These are phyloP conservation scores for Haematococcus lacustris DNA, from an alignment of 139 green algal genomes.

Conservation along the genomic window DNA sequence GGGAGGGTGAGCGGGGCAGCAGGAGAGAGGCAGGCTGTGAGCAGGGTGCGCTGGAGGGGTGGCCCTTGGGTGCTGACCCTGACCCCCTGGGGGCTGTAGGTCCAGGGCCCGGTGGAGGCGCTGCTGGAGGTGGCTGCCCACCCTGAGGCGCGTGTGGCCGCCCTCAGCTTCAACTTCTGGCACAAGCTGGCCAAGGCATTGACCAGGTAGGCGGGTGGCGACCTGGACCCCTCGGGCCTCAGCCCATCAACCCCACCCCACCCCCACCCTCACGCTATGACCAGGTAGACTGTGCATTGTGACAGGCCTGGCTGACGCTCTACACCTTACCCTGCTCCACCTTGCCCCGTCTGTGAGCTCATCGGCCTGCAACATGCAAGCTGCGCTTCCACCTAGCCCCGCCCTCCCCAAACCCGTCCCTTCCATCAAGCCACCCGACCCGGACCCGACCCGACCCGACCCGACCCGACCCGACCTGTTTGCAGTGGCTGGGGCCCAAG, in stretches of 20 bases:
- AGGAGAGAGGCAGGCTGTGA: too few species aligned
- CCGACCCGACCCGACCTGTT: too few species aligned
- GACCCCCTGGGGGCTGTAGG: constrained; percentile 18
- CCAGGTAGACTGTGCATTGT: not conserved
- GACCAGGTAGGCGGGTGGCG: not conserved
- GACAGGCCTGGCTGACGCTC: not conserved
- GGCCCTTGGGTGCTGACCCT: not conserved
- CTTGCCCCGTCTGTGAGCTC: too few species aligned
- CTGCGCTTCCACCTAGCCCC: too few species aligned
- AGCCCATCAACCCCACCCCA: not conserved
- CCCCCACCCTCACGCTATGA: not conserved
- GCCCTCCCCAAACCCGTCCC: too few species aligned
- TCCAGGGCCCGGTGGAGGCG: constrained; percentile 67
- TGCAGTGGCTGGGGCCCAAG: too few species aligned
- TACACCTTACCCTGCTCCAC: not conserved
- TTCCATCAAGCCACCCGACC: too few species aligned
- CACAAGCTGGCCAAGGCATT: constrained; percentile 45
- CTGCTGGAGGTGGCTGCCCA: constrained; percentile 78
- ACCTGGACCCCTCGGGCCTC: not conserved
- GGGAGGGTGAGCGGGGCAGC: too few species aligned
- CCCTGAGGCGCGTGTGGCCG: constrained; percentile 65
- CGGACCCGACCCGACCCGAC: too few species aligned
- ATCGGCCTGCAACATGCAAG: too few species aligned
- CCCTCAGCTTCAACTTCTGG: constrained; percentile 91
- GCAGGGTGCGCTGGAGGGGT: too few species aligned